Base-by-base conservation (phyloP, 1,139 yeast species). In the Hyphopichia burtonii region DNA sequence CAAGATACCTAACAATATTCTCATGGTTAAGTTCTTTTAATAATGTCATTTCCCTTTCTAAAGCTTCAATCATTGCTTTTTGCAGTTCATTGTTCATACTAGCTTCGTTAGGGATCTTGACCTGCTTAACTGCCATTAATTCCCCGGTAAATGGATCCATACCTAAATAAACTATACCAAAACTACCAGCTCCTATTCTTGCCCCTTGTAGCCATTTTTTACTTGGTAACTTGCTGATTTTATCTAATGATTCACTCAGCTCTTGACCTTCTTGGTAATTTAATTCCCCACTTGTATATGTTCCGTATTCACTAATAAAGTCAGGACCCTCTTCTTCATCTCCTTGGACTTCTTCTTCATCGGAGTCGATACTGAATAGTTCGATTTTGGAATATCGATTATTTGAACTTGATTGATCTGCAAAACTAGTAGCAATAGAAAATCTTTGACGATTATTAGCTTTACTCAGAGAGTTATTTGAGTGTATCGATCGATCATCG, bases 71-170 rank as follows among this genome's bases (percentile, higher is more conserved):
- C 86, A 91, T 85, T 5, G 65, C 71, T 60, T 58, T 72, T 65
- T 68, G 85, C 71, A 56, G 74, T 45, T 68, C 76, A 56, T 56
- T 63, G 51, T 54, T 62, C 11, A 44, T 44, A 25, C 55, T 54
- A 43, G 56, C 68, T 44, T 67, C 76, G 41, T 61, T 66, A 1
- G 87, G 84, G 17, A 90, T 61, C 35, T 85, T 85, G 0, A 93
- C 96, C 59, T 91, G 97, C 56, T 93, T 93, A 12, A 93, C 96
- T 0, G 98, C 99, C 96, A 93, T 89, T 42, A 93, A 71, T 57
- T 90, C 98, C 35, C 99, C 99, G 0, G 96, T 90, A 36, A 84
- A 68, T 1, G 96, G 87, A 58, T 90, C 89, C 84, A 93, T 83
- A 1, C 97, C 99, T 35, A 93, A 71, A 50, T 86, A 91, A 1